phyloP scores from a whole-genome alignment of 2,329 filamentous ascomycete genomes.

The Venturia carpophila region DNA sequence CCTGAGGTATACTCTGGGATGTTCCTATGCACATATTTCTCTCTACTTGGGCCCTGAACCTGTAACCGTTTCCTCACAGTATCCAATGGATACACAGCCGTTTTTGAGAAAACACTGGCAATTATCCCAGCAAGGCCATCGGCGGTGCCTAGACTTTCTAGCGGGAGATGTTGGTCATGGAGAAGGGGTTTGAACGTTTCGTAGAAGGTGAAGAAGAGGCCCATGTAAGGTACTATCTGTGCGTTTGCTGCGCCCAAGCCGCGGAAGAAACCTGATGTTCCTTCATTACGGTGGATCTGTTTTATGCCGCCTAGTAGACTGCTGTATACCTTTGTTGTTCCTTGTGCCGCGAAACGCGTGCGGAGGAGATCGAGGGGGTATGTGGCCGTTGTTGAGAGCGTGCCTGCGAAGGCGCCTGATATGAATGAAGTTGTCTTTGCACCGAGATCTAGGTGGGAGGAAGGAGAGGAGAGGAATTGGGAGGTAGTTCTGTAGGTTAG shows the following conservation, averaged over 20 bases:
- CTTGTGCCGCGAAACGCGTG: slow-evolving; percentile 95
- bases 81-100: slow-evolving; percentile 84
- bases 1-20: slow-evolving; percentile 73
- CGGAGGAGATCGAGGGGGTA: slow-evolving; percentile 91
- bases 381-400: slow-evolving; percentile 69
- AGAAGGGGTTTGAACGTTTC: slow-evolving; percentile 55
- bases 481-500: slow-evolving; percentile 73
- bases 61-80: slow-evolving; percentile 88
- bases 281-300: slow-evolving; percentile 70
- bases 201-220: slow-evolving; percentile 86
- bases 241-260: slow-evolving; percentile 72
- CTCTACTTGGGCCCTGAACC: slow-evolving; percentile 82
- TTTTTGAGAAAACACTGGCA: slow-evolving; percentile 77
- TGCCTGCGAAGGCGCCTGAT: slow-evolving; percentile 74
- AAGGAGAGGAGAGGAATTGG: slow-evolving; percentile 46
- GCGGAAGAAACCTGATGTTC: slow-evolving; percentile 73
- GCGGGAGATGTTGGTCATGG: slow-evolving; percentile 44
- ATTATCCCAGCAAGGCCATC: slow-evolving; percentile 77
- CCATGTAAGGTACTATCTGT: slow-evolving; percentile 95
- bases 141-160: slow-evolving; percentile 60
- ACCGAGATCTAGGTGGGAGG: slow-evolving; percentile 45
- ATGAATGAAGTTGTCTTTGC: slow-evolving; percentile 70
- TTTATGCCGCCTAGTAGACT: slow-evolving; percentile 61
- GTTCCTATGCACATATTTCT: slow-evolving; percentile 71
- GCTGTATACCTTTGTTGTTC: slow-evolving; percentile 67